phyloP scores from a whole-genome alignment of 805 yeast genomes.

The Priceomyces melissophilus region DNA sequence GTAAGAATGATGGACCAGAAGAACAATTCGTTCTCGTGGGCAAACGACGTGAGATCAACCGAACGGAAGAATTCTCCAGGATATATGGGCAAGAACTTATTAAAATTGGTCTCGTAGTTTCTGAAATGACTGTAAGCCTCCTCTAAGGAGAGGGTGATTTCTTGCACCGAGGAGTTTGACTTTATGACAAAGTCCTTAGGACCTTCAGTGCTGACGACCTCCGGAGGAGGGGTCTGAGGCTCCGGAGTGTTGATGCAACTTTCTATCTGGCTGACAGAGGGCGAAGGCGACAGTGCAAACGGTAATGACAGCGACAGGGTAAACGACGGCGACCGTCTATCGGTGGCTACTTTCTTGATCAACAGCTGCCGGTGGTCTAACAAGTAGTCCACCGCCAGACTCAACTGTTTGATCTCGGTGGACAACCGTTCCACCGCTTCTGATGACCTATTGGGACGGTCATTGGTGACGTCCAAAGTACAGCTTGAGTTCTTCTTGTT shows the following conservation, averaged over 20 bases:
- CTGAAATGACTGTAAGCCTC: constrained; percentile 12
- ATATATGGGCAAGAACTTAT: constrained; percentile 31
- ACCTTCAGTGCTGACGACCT: too few species aligned
- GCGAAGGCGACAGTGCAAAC: constrained; percentile 6
- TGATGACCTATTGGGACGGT: constrained; percentile 45
- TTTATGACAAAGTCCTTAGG: constrained; percentile 4
- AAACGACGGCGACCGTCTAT: too few species aligned
- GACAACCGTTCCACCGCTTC: constrained; percentile 25
- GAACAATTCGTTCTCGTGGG: constrained; percentile 30
- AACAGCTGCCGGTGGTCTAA: constrained; percentile 18
- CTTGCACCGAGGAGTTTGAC: constrained; percentile 2
- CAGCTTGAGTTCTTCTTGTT: constrained; percentile 49
- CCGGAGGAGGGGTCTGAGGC: constrained; percentile 1
- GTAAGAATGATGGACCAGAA: constrained; percentile 42
- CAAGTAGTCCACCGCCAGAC: constrained; percentile 19
- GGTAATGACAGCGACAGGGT: background rate
- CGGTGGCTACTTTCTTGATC: constrained; percentile 8
- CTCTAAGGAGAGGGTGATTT: constrained; percentile 10
- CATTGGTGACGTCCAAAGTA: constrained; percentile 48
- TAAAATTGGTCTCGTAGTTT: constrained; percentile 27
- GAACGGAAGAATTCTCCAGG: constrained; percentile 21
- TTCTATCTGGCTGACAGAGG: constrained; percentile 21
- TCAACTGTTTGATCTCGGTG: constrained; percentile 23
- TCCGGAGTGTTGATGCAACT: constrained; percentile 17
- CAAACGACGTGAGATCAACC: constrained; percentile 11